phyloP scores from a whole-genome alignment of 2,329 filamentous ascomycete genomes.

The Hymenoscyphus infarciens region DNA sequence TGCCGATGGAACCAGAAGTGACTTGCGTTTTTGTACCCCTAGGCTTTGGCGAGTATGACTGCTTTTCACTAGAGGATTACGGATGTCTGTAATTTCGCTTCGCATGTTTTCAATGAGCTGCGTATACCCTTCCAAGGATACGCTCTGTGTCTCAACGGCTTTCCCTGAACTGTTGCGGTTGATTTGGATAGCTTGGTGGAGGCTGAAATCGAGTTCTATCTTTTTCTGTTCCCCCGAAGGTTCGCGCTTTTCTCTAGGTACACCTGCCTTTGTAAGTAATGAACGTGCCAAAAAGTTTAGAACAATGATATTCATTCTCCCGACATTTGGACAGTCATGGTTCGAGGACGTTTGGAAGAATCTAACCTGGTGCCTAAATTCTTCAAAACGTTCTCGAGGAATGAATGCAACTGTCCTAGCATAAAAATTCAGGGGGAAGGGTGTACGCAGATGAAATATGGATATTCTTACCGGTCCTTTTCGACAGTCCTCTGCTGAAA shows the following conservation, averaged over 20 bases:
- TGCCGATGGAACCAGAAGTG: constrained; percentile 4
- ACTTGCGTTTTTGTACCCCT: constrained; percentile 12
- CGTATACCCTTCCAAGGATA: constrained; percentile 30
- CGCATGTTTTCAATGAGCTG: constrained; percentile 32
- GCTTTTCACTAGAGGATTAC: constrained; percentile 21
- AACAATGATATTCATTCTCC: no score
- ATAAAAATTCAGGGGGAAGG: constrained; percentile 16
- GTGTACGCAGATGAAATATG: no score
- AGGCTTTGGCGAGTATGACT: constrained; percentile 15
- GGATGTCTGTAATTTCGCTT: constrained; percentile 30
- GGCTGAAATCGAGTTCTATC: constrained; percentile 52
- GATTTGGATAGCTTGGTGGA: constrained; percentile 48
- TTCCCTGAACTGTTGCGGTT: constrained; percentile 37
- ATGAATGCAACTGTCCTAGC: background rate
- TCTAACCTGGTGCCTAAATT: no score
- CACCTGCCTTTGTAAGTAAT: no score
- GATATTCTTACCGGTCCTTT: constrained; percentile 12
- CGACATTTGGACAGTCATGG: no score
- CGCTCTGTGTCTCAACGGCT: constrained; percentile 6
- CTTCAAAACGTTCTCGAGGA: background rate
- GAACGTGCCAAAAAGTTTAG: no score
- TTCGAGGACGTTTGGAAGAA: no score
- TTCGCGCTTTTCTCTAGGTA: constrained; percentile 16
- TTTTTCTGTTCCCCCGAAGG: constrained; percentile 15
- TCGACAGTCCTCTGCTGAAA: constrained; percentile 47